phyloP scores from a whole-genome alignment of 768 basidiomycete species.

The Lentinula raphanica region DNA sequence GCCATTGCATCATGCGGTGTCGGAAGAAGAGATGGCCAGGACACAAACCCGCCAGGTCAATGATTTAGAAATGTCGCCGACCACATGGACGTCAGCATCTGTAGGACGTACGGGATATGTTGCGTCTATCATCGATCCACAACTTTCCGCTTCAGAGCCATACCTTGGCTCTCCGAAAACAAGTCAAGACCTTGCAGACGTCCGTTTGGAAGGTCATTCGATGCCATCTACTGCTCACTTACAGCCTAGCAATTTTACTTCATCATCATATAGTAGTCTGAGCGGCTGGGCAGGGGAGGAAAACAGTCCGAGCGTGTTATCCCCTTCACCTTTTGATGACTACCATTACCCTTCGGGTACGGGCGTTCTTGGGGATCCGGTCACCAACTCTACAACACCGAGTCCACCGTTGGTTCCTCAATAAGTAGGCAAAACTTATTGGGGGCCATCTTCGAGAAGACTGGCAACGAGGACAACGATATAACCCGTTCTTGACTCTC shows the following conservation, averaged over 20 bases:
- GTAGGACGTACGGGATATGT: not conserved
- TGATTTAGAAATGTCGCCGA: not conserved
- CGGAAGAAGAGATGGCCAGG: not conserved
- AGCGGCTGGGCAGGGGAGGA: conserved; percentile 3
- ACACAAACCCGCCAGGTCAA: not conserved
- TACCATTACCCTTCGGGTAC: not conserved
- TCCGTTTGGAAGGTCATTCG: not conserved
- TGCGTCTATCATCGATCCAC: not conserved
- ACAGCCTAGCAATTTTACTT: not conserved
- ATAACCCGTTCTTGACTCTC: no score
- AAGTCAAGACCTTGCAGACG: not conserved
- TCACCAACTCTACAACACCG: not conserved
- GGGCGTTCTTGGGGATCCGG: not conserved
- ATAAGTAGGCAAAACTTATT: not conserved
- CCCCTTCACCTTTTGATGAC: not conserved
- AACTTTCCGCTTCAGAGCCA: not conserved
- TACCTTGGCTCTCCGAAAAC: not conserved
- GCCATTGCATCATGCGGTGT: not conserved
- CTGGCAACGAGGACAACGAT: no score
- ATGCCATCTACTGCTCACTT: not conserved
- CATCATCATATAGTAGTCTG: conserved; percentile 2
- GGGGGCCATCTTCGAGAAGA: not conserved
- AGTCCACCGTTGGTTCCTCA: not conserved
- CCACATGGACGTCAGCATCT: not conserved
- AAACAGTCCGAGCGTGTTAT: not conserved